phyloP scores from a whole-genome alignment of 768 basidiomycete species.

The Chiua virens region DNA sequence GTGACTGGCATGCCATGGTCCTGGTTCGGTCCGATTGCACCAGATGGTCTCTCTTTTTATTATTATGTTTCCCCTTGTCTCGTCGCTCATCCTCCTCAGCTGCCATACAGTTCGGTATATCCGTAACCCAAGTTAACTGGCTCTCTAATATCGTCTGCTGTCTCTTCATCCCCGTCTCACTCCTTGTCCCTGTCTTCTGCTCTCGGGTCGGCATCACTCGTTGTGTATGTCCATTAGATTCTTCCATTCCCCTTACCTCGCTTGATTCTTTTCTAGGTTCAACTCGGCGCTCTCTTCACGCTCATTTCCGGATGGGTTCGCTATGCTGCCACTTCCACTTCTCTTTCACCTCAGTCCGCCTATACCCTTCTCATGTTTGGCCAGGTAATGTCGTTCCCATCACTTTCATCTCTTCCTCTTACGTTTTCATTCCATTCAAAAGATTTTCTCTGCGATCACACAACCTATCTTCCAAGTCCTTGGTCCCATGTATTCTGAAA shows the following conservation, averaged over 20 bases:
- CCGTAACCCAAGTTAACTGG: slow-evolving; percentile 77
- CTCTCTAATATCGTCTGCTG: slow-evolving; percentile 66
- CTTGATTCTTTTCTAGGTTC: slow-evolving; percentile 46
- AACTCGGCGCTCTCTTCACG: slow-evolving; percentile 52
- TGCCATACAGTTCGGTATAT: slow-evolving; percentile 62
- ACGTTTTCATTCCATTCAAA: neutral
- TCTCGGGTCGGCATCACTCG: slow-evolving; percentile 58
- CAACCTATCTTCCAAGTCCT: slow-evolving; percentile 77
- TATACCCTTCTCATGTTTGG: slow-evolving; percentile 71
- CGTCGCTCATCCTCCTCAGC: slow-evolving; percentile 35
- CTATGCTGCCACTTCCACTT: slow-evolving; percentile 63
- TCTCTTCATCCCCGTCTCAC: slow-evolving; percentile 61
- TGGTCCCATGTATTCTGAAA: slow-evolving; percentile 79
- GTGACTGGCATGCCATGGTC: slow-evolving; percentile 67
- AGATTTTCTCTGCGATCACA: slow-evolving; percentile 64
- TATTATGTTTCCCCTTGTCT: neutral
- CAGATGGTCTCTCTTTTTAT: slow-evolving; percentile 46
- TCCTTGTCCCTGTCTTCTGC: slow-evolving; percentile 58
- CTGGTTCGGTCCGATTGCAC: slow-evolving; percentile 86
- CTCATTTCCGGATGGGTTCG: slow-evolving; percentile 75
- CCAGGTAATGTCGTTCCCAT: slow-evolving; percentile 46
- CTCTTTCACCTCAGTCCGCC: slow-evolving; percentile 49
- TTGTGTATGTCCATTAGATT: slow-evolving; percentile 50
- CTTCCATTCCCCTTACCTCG: neutral
- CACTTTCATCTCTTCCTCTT: neutral